Conservation (phyloP, 2,329 filamentous ascomycete genomes). For the Annulohypoxylon truncatum region DNA sequence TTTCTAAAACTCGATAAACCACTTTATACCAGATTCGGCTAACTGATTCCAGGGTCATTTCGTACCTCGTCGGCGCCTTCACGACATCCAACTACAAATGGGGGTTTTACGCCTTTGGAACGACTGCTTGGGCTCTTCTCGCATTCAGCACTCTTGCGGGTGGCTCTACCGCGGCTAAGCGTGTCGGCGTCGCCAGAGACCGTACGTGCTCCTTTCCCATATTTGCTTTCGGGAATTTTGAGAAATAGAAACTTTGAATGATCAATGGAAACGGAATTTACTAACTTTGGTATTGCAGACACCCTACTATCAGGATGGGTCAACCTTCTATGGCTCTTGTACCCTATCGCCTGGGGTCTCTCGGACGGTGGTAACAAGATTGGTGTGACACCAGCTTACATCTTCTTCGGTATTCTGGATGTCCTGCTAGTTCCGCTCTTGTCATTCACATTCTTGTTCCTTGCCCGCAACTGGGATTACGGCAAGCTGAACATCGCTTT, state of each 20-base stretch:
- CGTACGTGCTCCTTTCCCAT: conserved; percentile 37
- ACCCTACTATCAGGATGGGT: conserved; percentile 58
- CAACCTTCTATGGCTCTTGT: conserved; percentile 65
- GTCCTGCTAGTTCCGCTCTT: conserved; percentile 60
- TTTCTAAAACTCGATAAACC: background rate
- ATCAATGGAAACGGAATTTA: background rate
- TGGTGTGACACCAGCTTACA: conserved; percentile 57
- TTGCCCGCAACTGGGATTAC: conserved; percentile 65
- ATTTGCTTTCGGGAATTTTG: background rate
- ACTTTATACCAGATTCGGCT: background rate
- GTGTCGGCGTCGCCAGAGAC: conserved; percentile 58
- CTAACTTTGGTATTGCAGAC: conserved; percentile 44
- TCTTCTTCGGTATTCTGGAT: conserved; percentile 68
- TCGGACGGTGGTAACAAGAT: conserved; percentile 65
- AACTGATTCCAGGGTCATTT: conserved; percentile 53
- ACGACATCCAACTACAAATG: conserved; percentile 65
- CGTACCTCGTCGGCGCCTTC: conserved; percentile 62
- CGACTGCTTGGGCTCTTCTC: conserved; percentile 60
- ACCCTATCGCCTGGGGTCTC: conserved; percentile 65
- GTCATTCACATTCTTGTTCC: conserved; percentile 56
- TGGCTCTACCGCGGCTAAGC: conserved; percentile 54
- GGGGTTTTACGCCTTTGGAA: conserved; percentile 68
- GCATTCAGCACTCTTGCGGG: conserved; percentile 57
- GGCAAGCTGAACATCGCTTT: conserved; percentile 62
- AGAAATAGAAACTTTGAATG: background rate